Conservation (phyloP, 495 filamentous ascomycete genomes). For the Podospora fimiseda region DNA sequence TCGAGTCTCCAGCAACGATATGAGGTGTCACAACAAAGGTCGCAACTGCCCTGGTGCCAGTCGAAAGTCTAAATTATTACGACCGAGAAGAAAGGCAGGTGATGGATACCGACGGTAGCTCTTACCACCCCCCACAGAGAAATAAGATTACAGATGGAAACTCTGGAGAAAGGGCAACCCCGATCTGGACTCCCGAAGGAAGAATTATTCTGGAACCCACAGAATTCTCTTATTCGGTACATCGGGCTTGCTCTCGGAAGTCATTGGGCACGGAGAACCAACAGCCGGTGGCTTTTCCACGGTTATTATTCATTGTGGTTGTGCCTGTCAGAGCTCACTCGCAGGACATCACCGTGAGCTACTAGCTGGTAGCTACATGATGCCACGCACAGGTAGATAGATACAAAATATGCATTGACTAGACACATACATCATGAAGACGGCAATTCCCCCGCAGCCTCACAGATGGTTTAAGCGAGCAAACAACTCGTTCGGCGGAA, state of each 20-base stretch:
- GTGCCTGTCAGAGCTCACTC: not conserved
- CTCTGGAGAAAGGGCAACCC: not conserved
- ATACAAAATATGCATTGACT: no score
- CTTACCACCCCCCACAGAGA: no score
- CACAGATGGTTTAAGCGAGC: not conserved
- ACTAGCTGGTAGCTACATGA: not conserved
- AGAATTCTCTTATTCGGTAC: no score
- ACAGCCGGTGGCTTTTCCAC: not conserved
- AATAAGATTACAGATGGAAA: not conserved
- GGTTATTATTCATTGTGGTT: no score
- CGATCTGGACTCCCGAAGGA: slow-evolving; percentile 1
- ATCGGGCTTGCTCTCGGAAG: not conserved
- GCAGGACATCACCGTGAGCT: no score
- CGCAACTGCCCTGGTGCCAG: no score
- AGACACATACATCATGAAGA: no score
- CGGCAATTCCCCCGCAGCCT: no score
- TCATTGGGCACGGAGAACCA: not conserved
- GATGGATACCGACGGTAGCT: not conserved
- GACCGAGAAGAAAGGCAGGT: not conserved
- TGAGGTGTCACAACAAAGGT: no score
- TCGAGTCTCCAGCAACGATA: no score
- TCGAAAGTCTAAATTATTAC: not conserved
- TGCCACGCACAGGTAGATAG: no score
- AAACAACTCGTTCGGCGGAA: not conserved
- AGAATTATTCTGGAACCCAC: not conserved